phyloP scores from a whole-genome alignment of 202 grass and related monocot genomes.

The Panicum hallii region DNA sequence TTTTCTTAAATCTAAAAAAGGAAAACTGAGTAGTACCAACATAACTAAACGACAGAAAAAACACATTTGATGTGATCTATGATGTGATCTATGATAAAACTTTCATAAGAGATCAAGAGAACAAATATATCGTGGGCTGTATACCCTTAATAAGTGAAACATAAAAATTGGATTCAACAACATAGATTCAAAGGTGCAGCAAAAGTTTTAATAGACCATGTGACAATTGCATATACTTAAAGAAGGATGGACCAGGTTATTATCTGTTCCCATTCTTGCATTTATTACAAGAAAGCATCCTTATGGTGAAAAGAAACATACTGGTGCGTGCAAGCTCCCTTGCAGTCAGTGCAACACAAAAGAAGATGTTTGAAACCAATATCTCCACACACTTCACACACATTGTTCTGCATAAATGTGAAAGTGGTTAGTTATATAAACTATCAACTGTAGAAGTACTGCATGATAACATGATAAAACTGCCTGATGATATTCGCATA shows the following conservation, averaged over 20 bases:
- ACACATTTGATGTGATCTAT: not conserved
- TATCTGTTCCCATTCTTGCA: conserved; percentile 1
- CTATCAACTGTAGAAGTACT: not conserved
- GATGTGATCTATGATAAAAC: not conserved
- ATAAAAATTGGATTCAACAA: not conserved
- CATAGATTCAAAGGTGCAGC: conserved; percentile 20
- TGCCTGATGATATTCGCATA: not conserved
- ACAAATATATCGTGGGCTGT: not conserved
- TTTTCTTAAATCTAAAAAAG: not conserved
- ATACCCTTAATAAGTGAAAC: not conserved
- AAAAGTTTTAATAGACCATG: not conserved
- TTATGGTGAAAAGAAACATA: conserved; percentile 25
- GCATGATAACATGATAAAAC: not conserved
- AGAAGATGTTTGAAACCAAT: conserved; percentile 42
- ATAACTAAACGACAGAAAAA: not conserved
- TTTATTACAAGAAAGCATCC: not conserved
- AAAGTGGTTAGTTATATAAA: conserved; percentile 1
- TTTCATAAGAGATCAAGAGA: not conserved
- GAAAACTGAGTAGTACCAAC: conserved; percentile 11
- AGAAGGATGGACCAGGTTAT: conserved; percentile 13
- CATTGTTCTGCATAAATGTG: conserved; percentile 39
- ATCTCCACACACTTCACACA: conserved; percentile 52
- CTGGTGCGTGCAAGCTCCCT: conserved; percentile 26
- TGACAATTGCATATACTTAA: not conserved
- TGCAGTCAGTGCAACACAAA: conserved; percentile 42